Evolutionary conservation across 768 basidiomycete species (phyloP).

Genomic region (Xerocomellus dryophilus): DNA sequence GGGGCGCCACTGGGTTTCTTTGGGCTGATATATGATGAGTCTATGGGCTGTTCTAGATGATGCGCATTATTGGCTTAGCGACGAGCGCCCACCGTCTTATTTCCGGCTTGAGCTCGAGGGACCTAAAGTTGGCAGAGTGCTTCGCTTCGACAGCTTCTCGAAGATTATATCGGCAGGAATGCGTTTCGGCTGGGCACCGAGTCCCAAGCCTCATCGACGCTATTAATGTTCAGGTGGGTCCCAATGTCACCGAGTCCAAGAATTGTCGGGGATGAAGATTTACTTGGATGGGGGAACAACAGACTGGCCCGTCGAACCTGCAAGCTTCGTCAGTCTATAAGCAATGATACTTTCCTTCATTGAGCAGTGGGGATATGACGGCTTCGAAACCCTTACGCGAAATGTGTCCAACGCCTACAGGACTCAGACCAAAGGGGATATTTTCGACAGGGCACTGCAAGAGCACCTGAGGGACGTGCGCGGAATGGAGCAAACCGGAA

Average conservation of each 20-base stretch:
- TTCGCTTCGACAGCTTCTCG: slow-evolving; percentile 82
- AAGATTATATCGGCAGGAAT: slow-evolving; percentile 73
- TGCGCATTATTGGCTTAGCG: slow-evolving; percentile 57
- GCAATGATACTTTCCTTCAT: slow-evolving; percentile 51
- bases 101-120: slow-evolving; percentile 67
- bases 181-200: slow-evolving; percentile 72
- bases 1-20: slow-evolving; percentile 39
- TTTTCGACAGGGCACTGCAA: slow-evolving; percentile 67
- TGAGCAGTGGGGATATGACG: slow-evolving; percentile 66
- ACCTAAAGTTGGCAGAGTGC: slow-evolving; percentile 63
- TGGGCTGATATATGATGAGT: background rate
- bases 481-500: slow-evolving; percentile 63
- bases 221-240: slow-evolving; percentile 61
- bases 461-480: slow-evolving; percentile 67
- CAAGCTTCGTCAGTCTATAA: slow-evolving; percentile 58
- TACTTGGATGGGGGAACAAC: slow-evolving; percentile 5
- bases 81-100: slow-evolving; percentile 64
- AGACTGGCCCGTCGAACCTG: slow-evolving; percentile 63
- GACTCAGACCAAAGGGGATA: slow-evolving; percentile 61
- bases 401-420: slow-evolving; percentile 63
- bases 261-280: background rate
- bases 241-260: background rate
- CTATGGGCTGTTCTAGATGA: slow-evolving; percentile 45
- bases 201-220: slow-evolving; percentile 60
- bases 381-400: slow-evolving; percentile 61